phyloP scores from a whole-genome alignment of 345 rosid species.

The Citrus glauca region DNA sequence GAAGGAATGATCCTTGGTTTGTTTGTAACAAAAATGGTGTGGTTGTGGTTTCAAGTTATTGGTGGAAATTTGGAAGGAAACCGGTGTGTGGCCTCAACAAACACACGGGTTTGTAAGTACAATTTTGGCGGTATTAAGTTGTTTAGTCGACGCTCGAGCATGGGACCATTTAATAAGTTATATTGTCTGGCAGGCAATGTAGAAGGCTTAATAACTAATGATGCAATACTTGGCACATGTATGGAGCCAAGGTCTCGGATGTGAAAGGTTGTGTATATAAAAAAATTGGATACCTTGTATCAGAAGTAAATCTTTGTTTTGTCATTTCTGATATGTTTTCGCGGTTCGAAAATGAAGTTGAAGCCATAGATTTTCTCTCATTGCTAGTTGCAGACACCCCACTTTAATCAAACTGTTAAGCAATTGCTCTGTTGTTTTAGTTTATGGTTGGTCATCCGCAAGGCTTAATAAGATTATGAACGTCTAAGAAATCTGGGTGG shows the following conservation, averaged over 20 bases:
- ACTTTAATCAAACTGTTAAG: neutral
- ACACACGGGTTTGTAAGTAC: neutral
- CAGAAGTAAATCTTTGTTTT: neutral
- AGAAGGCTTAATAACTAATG: neutral
- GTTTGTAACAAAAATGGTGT: neutral
- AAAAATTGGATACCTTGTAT: conserved; percentile 5
- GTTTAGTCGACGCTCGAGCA: neutral
- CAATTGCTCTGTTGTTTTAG: neutral
- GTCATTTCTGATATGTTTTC: neutral
- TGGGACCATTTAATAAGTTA: neutral
- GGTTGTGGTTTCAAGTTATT: neutral
- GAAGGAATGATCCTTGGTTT: neutral
- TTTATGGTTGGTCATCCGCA: conserved; percentile 3
- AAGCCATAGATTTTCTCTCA: neutral
- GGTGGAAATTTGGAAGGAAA: neutral
- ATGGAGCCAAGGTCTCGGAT: neutral
- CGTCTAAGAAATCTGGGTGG: conserved; percentile 19
- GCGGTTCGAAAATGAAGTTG: neutral
- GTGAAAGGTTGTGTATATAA: neutral
- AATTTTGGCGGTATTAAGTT: neutral
- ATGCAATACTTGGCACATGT: too few relatives aligned
- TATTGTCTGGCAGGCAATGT: neutral
- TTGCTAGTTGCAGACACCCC: neutral
- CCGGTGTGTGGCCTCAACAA: neutral
- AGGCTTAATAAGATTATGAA: neutral